Percentiles rank a stretch among this genome's conserved stretches.
phyloP scores from a whole-genome alignment of 352 stramenopile genomes.

The Phytopythium delawarense region DNA sequence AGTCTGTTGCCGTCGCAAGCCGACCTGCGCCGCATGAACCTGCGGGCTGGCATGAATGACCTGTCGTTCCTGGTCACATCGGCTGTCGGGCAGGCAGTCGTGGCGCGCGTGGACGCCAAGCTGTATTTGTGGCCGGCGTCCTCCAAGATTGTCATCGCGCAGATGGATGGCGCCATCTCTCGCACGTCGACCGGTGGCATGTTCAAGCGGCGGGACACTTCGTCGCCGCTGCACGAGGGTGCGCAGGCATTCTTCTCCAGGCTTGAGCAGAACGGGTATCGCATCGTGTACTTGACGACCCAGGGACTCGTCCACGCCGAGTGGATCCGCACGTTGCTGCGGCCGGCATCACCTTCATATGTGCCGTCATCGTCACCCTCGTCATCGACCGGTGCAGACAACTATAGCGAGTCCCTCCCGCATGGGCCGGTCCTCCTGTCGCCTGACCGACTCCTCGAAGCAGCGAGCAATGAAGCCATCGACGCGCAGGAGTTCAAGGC shows the following conservation, averaged over 20 bases:
- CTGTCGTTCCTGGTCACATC: conserved; percentile 58
- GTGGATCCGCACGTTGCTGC: conserved; percentile 39
- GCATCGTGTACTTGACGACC: conserved; percentile 79
- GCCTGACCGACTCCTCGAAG: conserved; percentile 49
- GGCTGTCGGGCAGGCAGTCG: conserved; percentile 5
- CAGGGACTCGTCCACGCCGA: conserved; percentile 52
- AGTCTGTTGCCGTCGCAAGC: conserved; percentile 55
- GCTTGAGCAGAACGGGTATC: conserved; percentile 65
- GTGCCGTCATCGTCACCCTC: conserved; percentile 7
- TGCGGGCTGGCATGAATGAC: conserved; percentile 61
- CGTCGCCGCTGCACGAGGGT: conserved; percentile 43
- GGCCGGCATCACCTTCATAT: conserved; percentile 10
- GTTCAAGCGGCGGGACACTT: conserved; percentile 33
- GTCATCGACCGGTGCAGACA: conserved; percentile 5
- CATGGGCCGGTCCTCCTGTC: conserved; percentile 70
- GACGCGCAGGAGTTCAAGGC: conserved; percentile 66
- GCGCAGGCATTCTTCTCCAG: conserved; percentile 75
- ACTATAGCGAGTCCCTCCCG: conserved; percentile 35
- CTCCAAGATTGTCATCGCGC: conserved; percentile 73
- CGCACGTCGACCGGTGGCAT: conserved; percentile 38
- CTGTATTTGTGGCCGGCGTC: conserved; percentile 72
- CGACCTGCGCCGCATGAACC: conserved; percentile 51
- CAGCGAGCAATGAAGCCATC: conserved; percentile 34
- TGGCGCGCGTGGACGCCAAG: conserved; percentile 43
- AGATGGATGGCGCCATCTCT: conserved; percentile 80